phyloP scores from a whole-genome alignment of 1,284 basidiomycete species.

The Ustilago esculenta region DNA sequence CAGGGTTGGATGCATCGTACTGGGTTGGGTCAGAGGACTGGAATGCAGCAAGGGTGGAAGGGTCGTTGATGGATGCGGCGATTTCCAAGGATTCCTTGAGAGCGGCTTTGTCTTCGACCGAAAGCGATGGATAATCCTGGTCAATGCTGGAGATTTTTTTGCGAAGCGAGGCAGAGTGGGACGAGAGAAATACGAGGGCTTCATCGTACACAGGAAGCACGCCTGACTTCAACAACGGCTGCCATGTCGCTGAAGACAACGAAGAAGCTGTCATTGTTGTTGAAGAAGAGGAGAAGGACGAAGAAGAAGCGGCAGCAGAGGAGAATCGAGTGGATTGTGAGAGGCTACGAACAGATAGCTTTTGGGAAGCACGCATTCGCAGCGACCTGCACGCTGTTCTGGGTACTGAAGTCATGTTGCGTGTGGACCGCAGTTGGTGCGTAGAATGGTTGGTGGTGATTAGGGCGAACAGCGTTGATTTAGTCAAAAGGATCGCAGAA shows the following conservation, averaged over 20 bases:
- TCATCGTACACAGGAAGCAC: conserved; percentile 83
- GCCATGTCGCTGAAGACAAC: conserved; percentile 38
- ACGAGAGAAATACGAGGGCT: conserved; percentile 75
- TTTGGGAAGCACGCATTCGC: not conserved
- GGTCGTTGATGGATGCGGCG: conserved; percentile 79
- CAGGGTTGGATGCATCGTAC: conserved; percentile 70
- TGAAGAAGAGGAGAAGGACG: conserved; percentile 11
- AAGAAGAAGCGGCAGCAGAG: not conserved
- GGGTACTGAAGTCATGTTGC: not conserved
- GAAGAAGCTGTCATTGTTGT: conserved; percentile 4
- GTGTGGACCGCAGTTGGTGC: too few species aligned
- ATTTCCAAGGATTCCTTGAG: conserved; percentile 71
- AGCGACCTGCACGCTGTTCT: conserved; percentile 5
- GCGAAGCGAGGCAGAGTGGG: conserved; percentile 69
- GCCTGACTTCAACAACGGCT: conserved; percentile 73
- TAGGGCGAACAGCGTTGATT: not conserved
- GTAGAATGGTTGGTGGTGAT: not conserved
- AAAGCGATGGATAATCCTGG: conserved; percentile 3
- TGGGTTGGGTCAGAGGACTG: conserved; percentile 62
- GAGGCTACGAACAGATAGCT: conserved; percentile 5
- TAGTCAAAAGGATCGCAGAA: too few species aligned
- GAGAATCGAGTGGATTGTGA: conserved; percentile 2
- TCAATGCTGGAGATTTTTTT: conserved; percentile 70
- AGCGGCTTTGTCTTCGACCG: conserved; percentile 11
- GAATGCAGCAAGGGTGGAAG: conserved; percentile 79